Conservation (phyloP, 2,329 filamentous ascomycete genomes). For the Diplodia mutila region DNA sequence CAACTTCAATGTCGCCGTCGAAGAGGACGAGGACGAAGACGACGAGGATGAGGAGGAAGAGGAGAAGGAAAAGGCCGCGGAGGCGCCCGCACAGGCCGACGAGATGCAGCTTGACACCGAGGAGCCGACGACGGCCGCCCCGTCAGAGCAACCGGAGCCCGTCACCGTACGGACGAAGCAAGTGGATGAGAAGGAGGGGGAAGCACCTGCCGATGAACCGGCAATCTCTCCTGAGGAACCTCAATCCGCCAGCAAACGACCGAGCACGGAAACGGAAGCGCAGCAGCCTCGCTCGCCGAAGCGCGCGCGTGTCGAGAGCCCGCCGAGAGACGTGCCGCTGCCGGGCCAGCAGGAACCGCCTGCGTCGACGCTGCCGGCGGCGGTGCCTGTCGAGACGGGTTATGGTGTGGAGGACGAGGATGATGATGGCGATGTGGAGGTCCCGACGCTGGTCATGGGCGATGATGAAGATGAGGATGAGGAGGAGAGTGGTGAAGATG, state of each 20-base stretch:
- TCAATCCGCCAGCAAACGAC: slow-evolving; percentile 6
- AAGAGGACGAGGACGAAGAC: slow-evolving; percentile 33
- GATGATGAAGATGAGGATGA: slow-evolving; percentile 18
- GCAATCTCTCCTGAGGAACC: not conserved
- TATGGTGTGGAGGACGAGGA: slow-evolving; percentile 19
- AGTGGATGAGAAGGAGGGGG: not conserved
- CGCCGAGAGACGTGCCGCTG: not conserved
- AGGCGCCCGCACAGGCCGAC: not conserved
- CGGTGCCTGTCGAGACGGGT: not conserved
- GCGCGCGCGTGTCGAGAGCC: slow-evolving; percentile 11
- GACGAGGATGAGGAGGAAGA: slow-evolving; percentile 32
- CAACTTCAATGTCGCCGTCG: not conserved
- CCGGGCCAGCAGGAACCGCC: not conserved
- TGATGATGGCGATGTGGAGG: slow-evolving; percentile 21
- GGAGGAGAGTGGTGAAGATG: slow-evolving; percentile 1
- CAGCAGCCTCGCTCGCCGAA: slow-evolving; percentile 11
- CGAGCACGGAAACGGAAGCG: slow-evolving; percentile 9
- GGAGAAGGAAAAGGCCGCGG: slow-evolving; percentile 28
- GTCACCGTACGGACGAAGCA: not conserved
- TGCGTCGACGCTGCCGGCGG: not conserved
- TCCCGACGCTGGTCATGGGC: slow-evolving; percentile 22
- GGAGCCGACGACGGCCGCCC: no score
- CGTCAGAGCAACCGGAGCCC: not conserved
- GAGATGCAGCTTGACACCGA: slow-evolving; percentile 15
- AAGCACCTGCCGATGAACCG: not conserved